Evolutionary conservation across 495 filamentous ascomycete species (phyloP).

Genomic region (Podospora bellae-mahoneyi): DNA sequence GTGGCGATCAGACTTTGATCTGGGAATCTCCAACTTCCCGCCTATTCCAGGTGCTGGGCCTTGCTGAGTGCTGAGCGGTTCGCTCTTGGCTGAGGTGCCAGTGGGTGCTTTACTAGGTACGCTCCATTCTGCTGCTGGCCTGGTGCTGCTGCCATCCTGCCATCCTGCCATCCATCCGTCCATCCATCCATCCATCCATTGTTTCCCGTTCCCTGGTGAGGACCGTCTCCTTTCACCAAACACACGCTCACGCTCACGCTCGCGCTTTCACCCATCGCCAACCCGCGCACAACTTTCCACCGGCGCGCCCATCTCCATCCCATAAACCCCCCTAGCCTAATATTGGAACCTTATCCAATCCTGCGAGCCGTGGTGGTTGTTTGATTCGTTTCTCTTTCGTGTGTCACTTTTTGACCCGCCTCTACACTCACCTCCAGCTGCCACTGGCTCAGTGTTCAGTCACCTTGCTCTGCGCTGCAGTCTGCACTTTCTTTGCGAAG

Average conservation of each 20-base stretch:
- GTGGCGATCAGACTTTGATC: constrained; percentile 40
- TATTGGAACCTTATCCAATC: constrained; percentile 2
- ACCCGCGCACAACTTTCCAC: not conserved
- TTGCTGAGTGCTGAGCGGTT: constrained; percentile 8
- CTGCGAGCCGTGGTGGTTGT: constrained; percentile 7
- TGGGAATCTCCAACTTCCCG: constrained; percentile 29
- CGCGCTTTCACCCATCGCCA: not conserved
- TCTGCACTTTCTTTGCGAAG: constrained; percentile 6
- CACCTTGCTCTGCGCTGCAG: not conserved
- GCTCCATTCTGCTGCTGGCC: not conserved
- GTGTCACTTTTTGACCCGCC: constrained; percentile 13
- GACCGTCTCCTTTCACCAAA: constrained; percentile 6
- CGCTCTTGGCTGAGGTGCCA: constrained; percentile 4
- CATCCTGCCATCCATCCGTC: not conserved
- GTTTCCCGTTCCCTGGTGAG: no score
- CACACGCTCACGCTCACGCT: not conserved
- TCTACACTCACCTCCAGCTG: not conserved
- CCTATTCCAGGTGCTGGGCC: constrained; percentile 18
- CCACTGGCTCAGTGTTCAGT: constrained; percentile 10
- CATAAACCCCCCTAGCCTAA: not conserved
- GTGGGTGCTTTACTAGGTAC: no score
- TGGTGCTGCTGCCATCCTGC: no score
- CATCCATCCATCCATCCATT: not conserved
- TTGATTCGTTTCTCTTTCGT: constrained; percentile 5
- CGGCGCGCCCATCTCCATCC: not conserved